Evolutionary conservation across 2,329 filamentous ascomycete species (phyloP).

Genomic region (Sclerotinia glacialis): DNA sequence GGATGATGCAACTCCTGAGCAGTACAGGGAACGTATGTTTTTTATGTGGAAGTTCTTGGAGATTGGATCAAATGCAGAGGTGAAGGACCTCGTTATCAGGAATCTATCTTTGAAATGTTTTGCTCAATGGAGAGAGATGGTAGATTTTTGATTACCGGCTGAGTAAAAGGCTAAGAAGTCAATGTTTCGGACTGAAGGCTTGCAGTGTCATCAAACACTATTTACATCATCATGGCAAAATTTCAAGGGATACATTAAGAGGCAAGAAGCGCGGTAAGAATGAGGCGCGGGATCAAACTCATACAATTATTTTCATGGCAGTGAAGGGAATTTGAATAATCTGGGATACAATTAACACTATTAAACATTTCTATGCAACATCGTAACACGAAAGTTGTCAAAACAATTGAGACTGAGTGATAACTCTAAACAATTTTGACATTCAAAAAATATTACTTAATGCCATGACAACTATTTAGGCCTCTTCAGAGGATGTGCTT

Average conservation of each 20-base stretch:
- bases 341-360: too few species aligned
- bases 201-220: not conserved
- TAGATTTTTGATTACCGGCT: not conserved
- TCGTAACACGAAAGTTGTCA: not conserved
- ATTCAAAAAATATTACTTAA: not conserved
- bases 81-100: not conserved
- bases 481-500: conserved; percentile 34
- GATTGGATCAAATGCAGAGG: not conserved
- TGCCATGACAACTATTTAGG: conserved; percentile 30
- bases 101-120: not conserved
- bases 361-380: not conserved
- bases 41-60: not conserved
- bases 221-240: not conserved
- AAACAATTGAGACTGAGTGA: not conserved
- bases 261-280: not conserved
- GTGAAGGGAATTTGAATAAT: not conserved
- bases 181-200: not conserved
- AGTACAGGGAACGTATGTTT: not conserved
- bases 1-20: not conserved
- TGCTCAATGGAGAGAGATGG: not conserved
- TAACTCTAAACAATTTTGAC: not conserved
- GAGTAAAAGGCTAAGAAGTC: fast-evolving
- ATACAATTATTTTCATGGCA: too few species aligned
- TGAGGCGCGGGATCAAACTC: not conserved
- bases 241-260: too few species aligned